A percentile compares a stretch with the other conserved stretches of the same genome.
Evolutionary conservation across 2,329 filamentous ascomycete species (phyloP).

Genomic region (Phialemoniopsis sp.): DNA sequence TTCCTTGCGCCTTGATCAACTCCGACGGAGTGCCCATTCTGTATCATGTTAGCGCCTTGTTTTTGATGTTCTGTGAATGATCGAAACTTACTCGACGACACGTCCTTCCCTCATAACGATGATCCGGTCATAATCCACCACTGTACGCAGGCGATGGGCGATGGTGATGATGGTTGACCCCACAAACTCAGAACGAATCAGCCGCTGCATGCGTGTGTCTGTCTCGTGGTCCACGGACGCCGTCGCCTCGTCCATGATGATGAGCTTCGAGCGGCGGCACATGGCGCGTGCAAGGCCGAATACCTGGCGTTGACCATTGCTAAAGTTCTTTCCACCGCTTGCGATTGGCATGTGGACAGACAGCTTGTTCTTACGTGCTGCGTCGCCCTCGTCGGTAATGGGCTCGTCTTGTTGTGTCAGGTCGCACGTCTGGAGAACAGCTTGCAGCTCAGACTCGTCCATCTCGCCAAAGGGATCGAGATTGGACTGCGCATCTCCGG

Average conservation of each 20-base stretch:
- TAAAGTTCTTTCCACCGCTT: conserved; percentile 85
- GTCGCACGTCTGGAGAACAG: conserved; percentile 73
- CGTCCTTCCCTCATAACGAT: conserved; percentile 51
- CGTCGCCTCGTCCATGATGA: conserved; percentile 95
- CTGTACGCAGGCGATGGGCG: conserved; percentile 52
- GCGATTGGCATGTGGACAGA: conserved; percentile 61
- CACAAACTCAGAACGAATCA: background rate
- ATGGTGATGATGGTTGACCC: conserved; percentile 48
- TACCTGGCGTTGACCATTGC: conserved; percentile 85
- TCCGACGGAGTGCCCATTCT: too few species aligned
- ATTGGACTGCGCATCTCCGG: conserved; percentile 80
- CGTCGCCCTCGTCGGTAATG: conserved; percentile 21
- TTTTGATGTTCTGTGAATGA: too few species aligned
- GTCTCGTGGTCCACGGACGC: conserved; percentile 90
- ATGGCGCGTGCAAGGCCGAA: conserved; percentile 84
- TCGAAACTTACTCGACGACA: conserved; percentile 36
- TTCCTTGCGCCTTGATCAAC: too few species aligned
- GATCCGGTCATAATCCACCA: conserved; percentile 56
- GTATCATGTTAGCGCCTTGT: too few species aligned
- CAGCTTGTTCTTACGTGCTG: conserved; percentile 85
- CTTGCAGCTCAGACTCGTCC: conserved; percentile 81
- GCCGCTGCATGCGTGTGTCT: background rate
- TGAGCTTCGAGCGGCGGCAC: conserved; percentile 77
- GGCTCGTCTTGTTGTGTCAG: conserved; percentile 2
- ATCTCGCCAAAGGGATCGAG: conserved; percentile 84